Percentiles rank a stretch among this genome's conserved stretches.
Evolutionary conservation across 2,329 filamentous ascomycete species (phyloP).

Genomic region (Gnomoniopsis smithogilvyi): DNA sequence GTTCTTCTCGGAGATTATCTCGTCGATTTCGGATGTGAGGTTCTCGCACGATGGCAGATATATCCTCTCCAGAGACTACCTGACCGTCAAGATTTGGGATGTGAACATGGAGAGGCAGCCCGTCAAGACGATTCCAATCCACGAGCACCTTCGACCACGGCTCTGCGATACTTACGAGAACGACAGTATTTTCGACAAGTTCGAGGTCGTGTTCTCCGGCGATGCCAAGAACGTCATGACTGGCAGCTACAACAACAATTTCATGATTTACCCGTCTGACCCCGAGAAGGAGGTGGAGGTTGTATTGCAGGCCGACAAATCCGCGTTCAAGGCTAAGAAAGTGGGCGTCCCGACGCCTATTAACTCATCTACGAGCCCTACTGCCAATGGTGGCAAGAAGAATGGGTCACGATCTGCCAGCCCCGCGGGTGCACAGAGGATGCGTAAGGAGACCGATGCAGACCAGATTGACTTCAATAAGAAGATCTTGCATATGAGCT

Average conservation of each 20-base stretch:
- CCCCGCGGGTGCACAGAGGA: slow-evolving; percentile 76
- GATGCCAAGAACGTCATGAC: slow-evolving; percentile 99
- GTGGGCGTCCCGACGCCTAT: slow-evolving; percentile 97
- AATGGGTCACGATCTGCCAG: slow-evolving; percentile 83
- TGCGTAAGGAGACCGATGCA: slow-evolving; percentile 98
- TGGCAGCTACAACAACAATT: slow-evolving; percentile 99
- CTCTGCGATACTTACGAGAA: slow-evolving; percentile 99
- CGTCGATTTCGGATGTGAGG: slow-evolving; percentile 96
- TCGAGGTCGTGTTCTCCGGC: slow-evolving; percentile 97
- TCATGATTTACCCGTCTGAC: slow-evolving; percentile 99
- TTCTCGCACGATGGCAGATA: slow-evolving; percentile 97
- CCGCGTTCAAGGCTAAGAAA: slow-evolving; percentile 99
- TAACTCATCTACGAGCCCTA: slow-evolving; percentile 75
- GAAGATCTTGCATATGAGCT: slow-evolving; percentile 99
- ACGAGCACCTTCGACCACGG: slow-evolving; percentile 90
- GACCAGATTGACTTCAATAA: slow-evolving; percentile 99
- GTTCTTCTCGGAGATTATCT: slow-evolving; percentile 99
- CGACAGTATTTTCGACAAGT: slow-evolving; percentile 99
- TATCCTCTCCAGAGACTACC: slow-evolving; percentile 94
- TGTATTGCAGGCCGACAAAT: slow-evolving; percentile 96
- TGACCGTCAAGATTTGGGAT: slow-evolving; percentile 99
- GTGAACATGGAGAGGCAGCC: slow-evolving; percentile 98
- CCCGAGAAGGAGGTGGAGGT: slow-evolving; percentile 96
- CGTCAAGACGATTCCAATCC: slow-evolving; percentile 97
- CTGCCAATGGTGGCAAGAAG: slow-evolving; percentile 77